A percentile compares a stretch with the other conserved stretches of the same genome.
Evolutionary conservation across 306 rosid genomes (phyloP).

Genomic region (Cucumis sativus): DNA sequence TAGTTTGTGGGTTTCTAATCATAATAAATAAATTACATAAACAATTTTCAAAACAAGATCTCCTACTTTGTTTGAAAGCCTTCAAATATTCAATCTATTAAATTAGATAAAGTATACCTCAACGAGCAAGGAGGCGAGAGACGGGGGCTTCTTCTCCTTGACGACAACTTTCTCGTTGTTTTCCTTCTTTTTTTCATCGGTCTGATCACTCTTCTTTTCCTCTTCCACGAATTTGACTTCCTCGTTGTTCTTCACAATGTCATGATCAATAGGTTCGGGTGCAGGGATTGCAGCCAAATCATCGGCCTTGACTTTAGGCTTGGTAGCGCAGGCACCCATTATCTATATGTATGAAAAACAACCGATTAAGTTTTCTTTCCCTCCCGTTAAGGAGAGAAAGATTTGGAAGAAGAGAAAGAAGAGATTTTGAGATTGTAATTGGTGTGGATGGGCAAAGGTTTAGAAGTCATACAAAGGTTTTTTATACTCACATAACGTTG

Average conservation of each 20-base stretch:
- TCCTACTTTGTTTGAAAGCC: not conserved
- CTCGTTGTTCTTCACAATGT: not conserved
- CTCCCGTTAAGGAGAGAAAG: not conserved
- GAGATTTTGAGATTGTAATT: not conserved
- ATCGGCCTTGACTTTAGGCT: not conserved
- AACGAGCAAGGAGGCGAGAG: not conserved
- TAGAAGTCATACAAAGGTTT: not conserved
- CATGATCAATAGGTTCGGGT: not conserved
- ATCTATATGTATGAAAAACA: not conserved
- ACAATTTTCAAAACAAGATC: not conserved
- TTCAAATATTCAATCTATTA: not conserved
- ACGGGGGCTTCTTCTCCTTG: not conserved
- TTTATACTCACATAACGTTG: not conserved
- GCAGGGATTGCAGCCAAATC: not conserved
- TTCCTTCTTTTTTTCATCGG: not conserved
- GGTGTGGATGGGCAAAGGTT: not conserved
- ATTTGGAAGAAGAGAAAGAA: not conserved
- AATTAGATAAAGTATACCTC: not conserved
- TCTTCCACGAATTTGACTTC: not conserved
- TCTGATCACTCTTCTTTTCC: not conserved
- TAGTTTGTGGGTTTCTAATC: too few relatives aligned
- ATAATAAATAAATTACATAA: too few relatives aligned
- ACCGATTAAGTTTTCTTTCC: not conserved
- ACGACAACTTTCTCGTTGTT: not conserved
- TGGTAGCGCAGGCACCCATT: constrained; percentile 3